phyloP scores from a whole-genome alignment of 2,329 filamentous ascomycete genomes.

The Penicillium brevicompactum region DNA sequence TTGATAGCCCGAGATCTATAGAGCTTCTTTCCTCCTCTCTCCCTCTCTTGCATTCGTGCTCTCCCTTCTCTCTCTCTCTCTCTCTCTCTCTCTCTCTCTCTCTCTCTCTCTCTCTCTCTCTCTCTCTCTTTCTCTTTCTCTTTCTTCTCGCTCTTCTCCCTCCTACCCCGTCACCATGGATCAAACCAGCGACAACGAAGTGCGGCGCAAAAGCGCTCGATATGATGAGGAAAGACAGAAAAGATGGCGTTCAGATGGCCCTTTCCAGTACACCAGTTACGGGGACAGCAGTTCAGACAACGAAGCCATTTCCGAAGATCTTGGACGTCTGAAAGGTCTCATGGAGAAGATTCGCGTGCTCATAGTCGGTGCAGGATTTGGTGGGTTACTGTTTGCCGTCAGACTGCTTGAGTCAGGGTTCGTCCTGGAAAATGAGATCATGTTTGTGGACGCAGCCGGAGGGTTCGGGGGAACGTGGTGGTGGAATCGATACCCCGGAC shows the following conservation, averaged over 20 bases:
- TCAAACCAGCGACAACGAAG: background rate
- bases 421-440: constrained; percentile 7
- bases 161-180: background rate
- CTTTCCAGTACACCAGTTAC: background rate
- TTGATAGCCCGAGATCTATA: too few species aligned
- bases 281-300: background rate
- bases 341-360: constrained; percentile 15
- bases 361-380: constrained; percentile 50
- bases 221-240: constrained; percentile 3
- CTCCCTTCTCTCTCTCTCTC: too few species aligned
- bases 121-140: too few species aligned
- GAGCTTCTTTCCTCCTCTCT: too few species aligned
- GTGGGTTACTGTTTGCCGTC: constrained; percentile 46
- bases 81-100: too few species aligned
- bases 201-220: background rate
- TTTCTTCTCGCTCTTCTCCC: too few species aligned
- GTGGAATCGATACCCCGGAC: constrained; percentile 53
- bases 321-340: background rate
- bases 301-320: background rate
- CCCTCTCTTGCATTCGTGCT: too few species aligned
- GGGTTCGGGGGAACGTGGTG: constrained; percentile 55
- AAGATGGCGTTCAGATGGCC: background rate
- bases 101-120: too few species aligned
- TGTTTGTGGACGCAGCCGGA: constrained; percentile 39
- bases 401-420: constrained; percentile 43